Evolutionary conservation across 177 flowering plant genomes (phyloP), one percentile per base, ranked within the genome.

Genomic region (Tripterygium wilfordii): DNA sequence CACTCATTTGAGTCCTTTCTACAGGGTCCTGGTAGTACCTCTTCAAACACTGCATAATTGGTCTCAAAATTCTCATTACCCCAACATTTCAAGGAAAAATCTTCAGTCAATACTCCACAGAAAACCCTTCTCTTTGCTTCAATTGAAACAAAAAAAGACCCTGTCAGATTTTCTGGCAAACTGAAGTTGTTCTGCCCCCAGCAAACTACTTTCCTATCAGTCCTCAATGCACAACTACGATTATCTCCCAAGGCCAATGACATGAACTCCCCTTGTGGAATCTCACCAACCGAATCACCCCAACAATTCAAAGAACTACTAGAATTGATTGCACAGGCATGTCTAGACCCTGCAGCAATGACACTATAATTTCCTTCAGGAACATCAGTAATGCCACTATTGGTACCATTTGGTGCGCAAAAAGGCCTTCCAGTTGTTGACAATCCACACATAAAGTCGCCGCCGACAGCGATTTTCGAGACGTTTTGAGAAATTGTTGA

Each of bases 51-150:
- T 51, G 23, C n/a, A 2, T 18, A 14, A 60, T 53, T 61, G 2
- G 63, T 20, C 10, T 43, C 53, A 0, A 74, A 51, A 39, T 8
- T 45, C 10, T 42, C 64, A 49, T 52, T 54, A 0, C 85, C 94
- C 96, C 96, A 90, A 54, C 97, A 90, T 36, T 58, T 24, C 53
- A 90, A 42, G 0, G 87, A 68, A n/a, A 13, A 74, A 42, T 87
- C 68, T 0, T 26, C 5, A 0, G n/a, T 8, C 29, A 30, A 2
- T 38, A 84, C 60, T 2, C 90, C 97, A 45, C 97, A 90, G 47
- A 87, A 84, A 23, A 76, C 61, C 6, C 51, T 53, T 3, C 71
- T 45, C 30, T 74, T 78, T 0, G 74, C 91, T 61, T 63, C 60
- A 32, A 90, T 63, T 2, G 63, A 18, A 0, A 51, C 5, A 23